Base-by-base conservation (phyloP, 495 filamentous ascomycete genomes). In the Penicillium manginii region DNA sequence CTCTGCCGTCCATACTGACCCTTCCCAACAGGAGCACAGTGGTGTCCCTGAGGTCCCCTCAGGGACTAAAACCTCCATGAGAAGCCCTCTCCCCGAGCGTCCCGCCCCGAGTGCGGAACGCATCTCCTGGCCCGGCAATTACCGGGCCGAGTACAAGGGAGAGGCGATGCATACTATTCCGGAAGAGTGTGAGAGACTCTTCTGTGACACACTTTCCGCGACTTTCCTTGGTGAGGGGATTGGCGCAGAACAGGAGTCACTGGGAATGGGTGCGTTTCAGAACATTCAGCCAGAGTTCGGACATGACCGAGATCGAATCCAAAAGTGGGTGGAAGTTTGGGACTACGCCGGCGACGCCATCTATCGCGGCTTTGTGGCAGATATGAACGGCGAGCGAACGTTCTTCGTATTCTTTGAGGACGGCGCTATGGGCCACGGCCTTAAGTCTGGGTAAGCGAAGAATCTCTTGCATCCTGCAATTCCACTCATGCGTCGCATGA, bases 171-270 rank as follows among this genome's bases (percentile, higher is more conserved):
- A 91, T 78, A 86, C 85, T 80, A 96, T 97, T 83, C 90, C 88
- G 91, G 93, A 86, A 91, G 91, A 96, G 91, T 96, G 93, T 97
- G 93, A 96, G 92, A 97, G 93, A 79, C 93, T 97, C 84, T 94
- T 97, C 84, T 97, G 93, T 83, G 90, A 92, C 85, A 89, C 84
- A 80, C 85, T 97, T 88, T 87, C 82, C 75, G 77, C 86, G 78
- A 90, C 89, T 81, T 96, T 97, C 86, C 88, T 91, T 85, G 92
- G 89, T 96, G 92, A 96, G 91, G 84, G 87, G 89, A 86, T 86
- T 76, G 65, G 75, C 73, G 71, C 71, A 68, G 66, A 64, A 73
- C 84, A 83, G 73, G 79, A 82, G 80, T 88, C 87, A 81, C 89
- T 91, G 84, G 86, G 87, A 84, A 84, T 88, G 87, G 86, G 81